These are phyloP conservation scores for Davidsoniella neocaledoniae DNA, from an alignment of 2,329 filamentous ascomycete genomes.

Conservation along the genomic window DNA sequence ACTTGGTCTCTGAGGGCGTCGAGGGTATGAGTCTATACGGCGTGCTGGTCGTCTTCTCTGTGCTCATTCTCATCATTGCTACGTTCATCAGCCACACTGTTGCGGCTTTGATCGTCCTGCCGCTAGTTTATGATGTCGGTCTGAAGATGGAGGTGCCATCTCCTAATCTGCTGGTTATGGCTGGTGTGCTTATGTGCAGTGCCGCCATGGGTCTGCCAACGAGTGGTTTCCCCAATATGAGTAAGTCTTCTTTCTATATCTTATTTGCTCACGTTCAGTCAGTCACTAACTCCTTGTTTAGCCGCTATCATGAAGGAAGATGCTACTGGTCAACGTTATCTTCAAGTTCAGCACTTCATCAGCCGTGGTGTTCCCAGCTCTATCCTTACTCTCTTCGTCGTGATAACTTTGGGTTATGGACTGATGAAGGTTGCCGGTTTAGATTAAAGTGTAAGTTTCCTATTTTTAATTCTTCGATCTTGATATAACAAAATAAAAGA, in stretches of 20 bases:
- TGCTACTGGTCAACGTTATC: constrained; percentile 76
- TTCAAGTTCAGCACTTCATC: constrained; percentile 87
- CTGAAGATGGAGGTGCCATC: constrained; percentile 73
- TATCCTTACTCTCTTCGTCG: constrained; percentile 61
- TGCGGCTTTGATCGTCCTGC: constrained; percentile 84
- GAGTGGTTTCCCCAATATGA: constrained; percentile 98
- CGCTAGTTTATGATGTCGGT: constrained; percentile 76
- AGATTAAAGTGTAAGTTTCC: constrained; percentile 19
- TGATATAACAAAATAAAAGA: too few species aligned
- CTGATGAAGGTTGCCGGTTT: constrained; percentile 65
- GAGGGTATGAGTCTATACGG: constrained; percentile 69
- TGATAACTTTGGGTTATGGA: constrained; percentile 79
- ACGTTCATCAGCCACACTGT: constrained; percentile 98
- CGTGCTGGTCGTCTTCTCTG: constrained; percentile 70
- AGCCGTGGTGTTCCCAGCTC: constrained; percentile 82
- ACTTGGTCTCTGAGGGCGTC: constrained; percentile 55
- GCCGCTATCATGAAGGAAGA: constrained; percentile 99
- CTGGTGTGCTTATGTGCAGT: constrained; percentile 84
- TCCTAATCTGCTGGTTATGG: constrained; percentile 92
- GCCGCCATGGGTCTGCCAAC: constrained; percentile 94
- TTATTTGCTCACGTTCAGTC: neutral
- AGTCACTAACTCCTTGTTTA: constrained; percentile 20
- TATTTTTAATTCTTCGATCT: neutral
- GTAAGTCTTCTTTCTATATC: constrained; percentile 39
- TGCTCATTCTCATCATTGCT: constrained; percentile 75